Evolutionary conservation across 176 grass and related monocot genomes (phyloP).

Genomic region (Triticum monococcum): DNA sequence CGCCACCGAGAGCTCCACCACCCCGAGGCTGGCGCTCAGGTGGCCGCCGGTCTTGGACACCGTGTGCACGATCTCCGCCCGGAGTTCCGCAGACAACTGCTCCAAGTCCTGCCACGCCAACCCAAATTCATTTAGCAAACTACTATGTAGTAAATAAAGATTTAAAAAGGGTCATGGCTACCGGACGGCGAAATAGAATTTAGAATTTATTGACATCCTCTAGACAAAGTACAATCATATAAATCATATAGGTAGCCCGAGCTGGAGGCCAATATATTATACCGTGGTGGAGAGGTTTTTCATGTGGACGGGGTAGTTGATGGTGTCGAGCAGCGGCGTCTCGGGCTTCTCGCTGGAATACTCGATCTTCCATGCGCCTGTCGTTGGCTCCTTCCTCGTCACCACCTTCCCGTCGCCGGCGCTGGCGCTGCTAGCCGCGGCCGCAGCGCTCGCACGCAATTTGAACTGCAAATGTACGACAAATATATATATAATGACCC

Average conservation of each 20-base stretch:
- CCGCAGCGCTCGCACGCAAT: constrained; percentile 45
- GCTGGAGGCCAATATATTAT: background rate
- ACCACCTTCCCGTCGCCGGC: constrained; percentile 36
- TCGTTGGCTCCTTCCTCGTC: constrained; percentile 33
- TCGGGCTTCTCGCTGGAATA: constrained; percentile 73
- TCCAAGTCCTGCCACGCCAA: constrained; percentile 58
- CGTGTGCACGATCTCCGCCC: constrained; percentile 65
- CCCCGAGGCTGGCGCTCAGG: constrained; percentile 81
- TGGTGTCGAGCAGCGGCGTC: constrained; percentile 80
- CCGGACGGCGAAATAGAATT: too few species aligned
- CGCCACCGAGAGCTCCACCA: constrained; percentile 83
- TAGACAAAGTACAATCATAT: too few species aligned
- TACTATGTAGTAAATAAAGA: too few species aligned
- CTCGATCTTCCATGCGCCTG: constrained; percentile 48
- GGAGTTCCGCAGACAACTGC: constrained; percentile 79
- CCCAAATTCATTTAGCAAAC: background rate
- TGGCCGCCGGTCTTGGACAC: constrained; percentile 81
- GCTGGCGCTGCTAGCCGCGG: background rate
- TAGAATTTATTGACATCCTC: too few species aligned
- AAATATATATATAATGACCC: background rate
- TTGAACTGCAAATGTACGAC: constrained; percentile 40
- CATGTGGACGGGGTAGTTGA: constrained; percentile 91
- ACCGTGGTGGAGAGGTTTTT: constrained; percentile 78
- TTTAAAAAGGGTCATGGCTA: too few species aligned
- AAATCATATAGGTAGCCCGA: background rate